Percentiles rank a stretch among this genome's conserved stretches.
Evolutionary conservation across 805 yeast species (phyloP).

Genomic region (Sungouiozyma intestinalis): DNA sequence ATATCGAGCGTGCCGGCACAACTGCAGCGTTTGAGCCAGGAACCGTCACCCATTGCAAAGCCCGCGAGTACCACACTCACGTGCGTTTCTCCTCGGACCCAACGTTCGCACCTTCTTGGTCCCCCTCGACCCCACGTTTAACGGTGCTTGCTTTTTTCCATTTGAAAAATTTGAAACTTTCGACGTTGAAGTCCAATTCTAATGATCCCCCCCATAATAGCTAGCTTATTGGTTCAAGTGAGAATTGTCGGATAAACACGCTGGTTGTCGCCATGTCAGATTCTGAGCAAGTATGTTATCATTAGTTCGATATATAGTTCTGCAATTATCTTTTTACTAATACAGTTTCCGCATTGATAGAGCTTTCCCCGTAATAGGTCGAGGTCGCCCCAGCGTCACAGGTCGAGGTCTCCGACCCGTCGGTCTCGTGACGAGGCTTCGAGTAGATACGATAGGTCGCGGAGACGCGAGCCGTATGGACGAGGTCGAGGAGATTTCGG

Average conservation of each 20-base stretch:
- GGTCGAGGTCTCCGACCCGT: conserved; percentile 19
- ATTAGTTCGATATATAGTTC: not conserved
- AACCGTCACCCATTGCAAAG: too few species aligned
- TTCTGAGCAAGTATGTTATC: not conserved
- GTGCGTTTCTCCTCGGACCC: too few species aligned
- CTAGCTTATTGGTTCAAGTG: too few species aligned
- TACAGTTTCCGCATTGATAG: not conserved
- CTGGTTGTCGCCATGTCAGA: not conserved
- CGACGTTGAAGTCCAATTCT: not conserved
- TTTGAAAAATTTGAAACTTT: not conserved
- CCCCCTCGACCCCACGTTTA: too few species aligned
- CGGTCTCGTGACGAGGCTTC: conserved; percentile 4
- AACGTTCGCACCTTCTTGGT: too few species aligned
- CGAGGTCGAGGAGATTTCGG: conserved; percentile 3
- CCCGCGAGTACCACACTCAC: too few species aligned
- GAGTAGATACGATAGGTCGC: conserved; percentile 16
- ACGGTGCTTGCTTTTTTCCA: not conserved
- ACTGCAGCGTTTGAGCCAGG: too few species aligned
- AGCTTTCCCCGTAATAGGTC: not conserved
- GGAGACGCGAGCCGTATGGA: conserved; percentile 15
- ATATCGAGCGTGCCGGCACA: too few species aligned
- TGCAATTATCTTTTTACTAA: not conserved
- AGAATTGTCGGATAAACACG: not conserved
- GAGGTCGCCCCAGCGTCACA: conserved; percentile 7
- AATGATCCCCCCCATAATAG: too few species aligned